Base-by-base conservation (phyloP, 2,329 filamentous ascomycete genomes). In the Penicillium oxalicum region DNA sequence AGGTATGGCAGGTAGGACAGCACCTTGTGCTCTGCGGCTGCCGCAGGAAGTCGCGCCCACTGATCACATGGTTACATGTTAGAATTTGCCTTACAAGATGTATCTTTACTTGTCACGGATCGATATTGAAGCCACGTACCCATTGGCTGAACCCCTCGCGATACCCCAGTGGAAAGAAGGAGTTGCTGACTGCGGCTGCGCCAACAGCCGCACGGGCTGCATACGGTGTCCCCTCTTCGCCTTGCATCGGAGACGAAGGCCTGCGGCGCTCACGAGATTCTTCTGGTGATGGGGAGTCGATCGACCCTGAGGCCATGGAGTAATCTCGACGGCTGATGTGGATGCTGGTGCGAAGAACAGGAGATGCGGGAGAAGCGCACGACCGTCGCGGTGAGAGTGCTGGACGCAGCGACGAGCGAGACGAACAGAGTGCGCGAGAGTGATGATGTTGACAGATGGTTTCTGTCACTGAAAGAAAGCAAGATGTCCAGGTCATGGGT, bases 81-180 rank as follows among this genome's bases (percentile, higher is more conserved):
- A 53, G 56, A 47, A 51, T 44, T 42, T 40, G 40, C 35, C 48
- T 49, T 50, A 35, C 29, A 32, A 11, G 11, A 26, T 26, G 41
- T 9, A n/a, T 12, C 4, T 13, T 25, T 26, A 9, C 11, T 9
- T 26, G 27, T 11, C 26, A 41, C 26, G 32, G 44, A 27, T 18
- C 7, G 18, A 34, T 8, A 18, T 18, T 18, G 33, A 6, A 45
- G 76, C 83, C 55, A 8, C 29, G 11, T 71, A 88, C 87, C 89
- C 93, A 97, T 77, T 97, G 91, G 58, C 80, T 85, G 54, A 89
- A 88, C 12, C 88, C 91, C 50, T 95, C 90, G 63, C 91, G 93
- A 73, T 95, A 95, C 43, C 90, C 85, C 24, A 97, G 73, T 2
- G 93, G 91, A 58, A 98, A 97, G 68, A 71, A 61, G 27, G 64